Base-by-base conservation (phyloP, 2,329 filamentous ascomycete genomes). In the Ceratocystis alfenasii region DNA sequence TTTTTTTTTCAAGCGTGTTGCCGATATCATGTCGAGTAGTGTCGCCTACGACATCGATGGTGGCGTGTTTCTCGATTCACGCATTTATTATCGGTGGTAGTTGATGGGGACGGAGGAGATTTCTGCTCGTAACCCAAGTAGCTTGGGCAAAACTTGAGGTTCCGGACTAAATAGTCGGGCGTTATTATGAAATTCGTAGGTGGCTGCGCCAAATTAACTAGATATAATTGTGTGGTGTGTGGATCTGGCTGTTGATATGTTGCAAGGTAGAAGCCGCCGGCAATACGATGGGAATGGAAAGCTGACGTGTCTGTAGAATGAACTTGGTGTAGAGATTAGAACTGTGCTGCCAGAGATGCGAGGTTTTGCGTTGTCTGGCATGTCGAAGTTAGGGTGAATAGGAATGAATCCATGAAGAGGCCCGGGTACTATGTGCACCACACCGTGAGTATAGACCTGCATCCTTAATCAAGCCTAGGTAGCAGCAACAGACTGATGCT, bases 401-500 rank as follows among this genome's bases (percentile, higher is more conserved):
- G 36, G 3, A 41, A 12, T 41, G 36, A 41, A 41, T 41, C 8
- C 36, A 41, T 41, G 8, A 41, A 41, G 36, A 41, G 36, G 10
- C 8, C 10, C 3, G 36, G 36, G 3, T 41, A 12, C 36, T 12
- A 59, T n/a, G 12, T 36, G 5, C 53, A 4, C 7, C 28, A 8
- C 12, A 59, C 5, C 30, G 5, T 10, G 17, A 6, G 8, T n/a
- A 17, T 17, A 33, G 17, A 3, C 12, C 12, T 10, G 28, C 28
- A 36, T 59, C 53, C 17, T 17, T n/a, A 10, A 33, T 17, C 4
- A 10, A 25, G 17, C 17, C 60, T 62, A 62, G 41, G 41, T 62
- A 22, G 60, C 60, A 17, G 60, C 41, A n/a, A 62, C 60, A 30
- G 60, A 28, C 41, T 25, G 60, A 5, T 62, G 60, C 46, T 30